Evolutionary conservation across 352 stramenopile species (phyloP).

Genomic region (Pythium rhizo-oryzae): DNA sequence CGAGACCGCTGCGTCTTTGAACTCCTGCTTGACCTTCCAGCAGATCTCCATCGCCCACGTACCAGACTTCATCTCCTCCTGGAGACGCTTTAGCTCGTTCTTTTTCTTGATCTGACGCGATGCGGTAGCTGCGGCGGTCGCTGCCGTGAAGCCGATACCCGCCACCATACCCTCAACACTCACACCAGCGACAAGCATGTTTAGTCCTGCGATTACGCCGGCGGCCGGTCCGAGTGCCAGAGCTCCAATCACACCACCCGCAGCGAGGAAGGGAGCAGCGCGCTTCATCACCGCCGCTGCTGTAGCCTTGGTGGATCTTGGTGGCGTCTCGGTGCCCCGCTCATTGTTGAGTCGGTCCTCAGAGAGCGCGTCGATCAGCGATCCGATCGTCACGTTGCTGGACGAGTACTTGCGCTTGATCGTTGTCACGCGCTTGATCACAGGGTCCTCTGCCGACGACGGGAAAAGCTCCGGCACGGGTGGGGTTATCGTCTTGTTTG

Average conservation of each 20-base stretch:
- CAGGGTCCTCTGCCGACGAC: background rate
- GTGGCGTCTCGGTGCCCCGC: background rate
- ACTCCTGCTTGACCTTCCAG: conserved; percentile 64
- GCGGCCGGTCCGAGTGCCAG: conserved; percentile 53
- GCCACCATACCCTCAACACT: conserved; percentile 57
- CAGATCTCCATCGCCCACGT: conserved; percentile 76
- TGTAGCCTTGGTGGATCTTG: conserved; percentile 7
- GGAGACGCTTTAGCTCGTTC: conserved; percentile 33
- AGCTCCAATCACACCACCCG: conserved; percentile 56
- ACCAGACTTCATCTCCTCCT: conserved; percentile 48
- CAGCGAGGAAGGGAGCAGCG: conserved; percentile 54
- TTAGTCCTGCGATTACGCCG: conserved; percentile 57
- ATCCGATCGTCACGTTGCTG: conserved; percentile 31
- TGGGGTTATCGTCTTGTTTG: background rate
- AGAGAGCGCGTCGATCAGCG: conserved; percentile 35
- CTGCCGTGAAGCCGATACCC: conserved; percentile 60
- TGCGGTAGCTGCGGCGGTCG: conserved; percentile 54
- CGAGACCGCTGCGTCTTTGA: conserved; percentile 35
- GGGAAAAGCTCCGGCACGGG: conserved; percentile 27
- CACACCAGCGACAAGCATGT: conserved; percentile 57
- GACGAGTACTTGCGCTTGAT: conserved; percentile 20
- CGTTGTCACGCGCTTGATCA: conserved; percentile 19
- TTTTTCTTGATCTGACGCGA: conserved; percentile 55
- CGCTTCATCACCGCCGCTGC: conserved; percentile 27
- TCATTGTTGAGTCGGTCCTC: conserved; percentile 5